Evolutionary conservation across 2,329 filamentous ascomycete species (phyloP).

Genomic region (Cladophialophora carrionii): DNA sequence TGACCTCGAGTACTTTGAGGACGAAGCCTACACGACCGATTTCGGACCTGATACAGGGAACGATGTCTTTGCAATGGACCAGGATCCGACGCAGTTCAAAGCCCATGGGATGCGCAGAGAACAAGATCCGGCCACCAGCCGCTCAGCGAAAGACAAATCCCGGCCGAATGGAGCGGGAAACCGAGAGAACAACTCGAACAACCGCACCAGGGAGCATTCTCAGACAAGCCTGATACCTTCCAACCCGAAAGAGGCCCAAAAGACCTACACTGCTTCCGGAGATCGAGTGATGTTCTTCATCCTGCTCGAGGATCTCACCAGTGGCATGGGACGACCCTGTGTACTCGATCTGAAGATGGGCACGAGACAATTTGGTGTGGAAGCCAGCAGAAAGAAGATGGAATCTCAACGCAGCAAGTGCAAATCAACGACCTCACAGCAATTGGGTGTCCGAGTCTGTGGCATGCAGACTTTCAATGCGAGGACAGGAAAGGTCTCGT

Average conservation of each 20-base stretch:
- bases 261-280: conserved; percentile 56
- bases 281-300: conserved; percentile 87
- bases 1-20: conserved; percentile 87
- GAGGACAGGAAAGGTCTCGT: conserved; percentile 80
- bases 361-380: conserved; percentile 92
- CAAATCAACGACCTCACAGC: conserved; percentile 83
- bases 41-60: conserved; percentile 75
- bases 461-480: conserved; percentile 96
- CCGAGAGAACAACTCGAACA: background rate
- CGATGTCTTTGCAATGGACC: conserved; percentile 70
- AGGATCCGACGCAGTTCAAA: conserved; percentile 43
- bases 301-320: conserved; percentile 89
- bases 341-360: conserved; percentile 99
- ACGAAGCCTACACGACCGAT: conserved; percentile 82
- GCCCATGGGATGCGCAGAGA: background rate
- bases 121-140: conserved; percentile 1
- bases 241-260: conserved; percentile 72
- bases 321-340: conserved; percentile 93
- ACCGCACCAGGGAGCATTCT: conserved; percentile 6
- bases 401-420: conserved; percentile 92
- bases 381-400: conserved; percentile 88
- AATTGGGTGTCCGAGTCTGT: conserved; percentile 90
- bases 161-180: background rate
- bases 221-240: conserved; percentile 51
- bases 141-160: background rate